These are phyloP conservation scores for Lepidium campestre DNA, from an alignment of 441 rosid species.

Conservation along the genomic window DNA sequence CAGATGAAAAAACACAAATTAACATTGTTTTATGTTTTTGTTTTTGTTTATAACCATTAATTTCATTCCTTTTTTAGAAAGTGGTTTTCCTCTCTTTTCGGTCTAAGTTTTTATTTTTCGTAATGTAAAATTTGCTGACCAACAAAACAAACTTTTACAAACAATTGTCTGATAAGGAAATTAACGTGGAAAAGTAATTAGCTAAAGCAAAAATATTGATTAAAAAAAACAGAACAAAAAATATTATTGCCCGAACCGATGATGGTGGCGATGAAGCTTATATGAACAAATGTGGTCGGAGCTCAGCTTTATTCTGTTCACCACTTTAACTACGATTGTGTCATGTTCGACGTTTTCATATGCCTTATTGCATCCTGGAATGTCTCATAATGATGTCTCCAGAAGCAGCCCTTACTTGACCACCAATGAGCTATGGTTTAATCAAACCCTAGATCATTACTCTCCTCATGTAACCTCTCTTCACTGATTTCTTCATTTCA, in stretches of 20 bases:
- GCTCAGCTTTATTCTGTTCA: not conserved
- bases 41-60: not conserved
- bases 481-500: not conserved
- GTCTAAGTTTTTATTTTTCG: not conserved
- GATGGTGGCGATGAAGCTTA: no score
- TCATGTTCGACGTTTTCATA: conserved; percentile 21
- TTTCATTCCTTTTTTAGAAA: conserved; percentile 1
- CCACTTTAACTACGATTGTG: not conserved
- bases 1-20: no score
- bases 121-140: not conserved
- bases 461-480: conserved; percentile 47
- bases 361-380: conserved; percentile 32
- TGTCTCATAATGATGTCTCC: conserved; percentile 34
- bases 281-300: conserved; percentile 13
- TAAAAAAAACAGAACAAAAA: not conserved
- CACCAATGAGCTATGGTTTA: conserved; percentile 64
- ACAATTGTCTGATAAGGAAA: not conserved
- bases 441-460: conserved; percentile 78
- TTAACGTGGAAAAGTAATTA: not conserved
- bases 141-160: not conserved
- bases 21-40: no score
- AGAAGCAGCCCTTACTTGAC: conserved; percentile 48
- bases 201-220: not conserved
- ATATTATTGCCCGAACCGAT: no score
- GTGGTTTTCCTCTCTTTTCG: conserved; percentile 11